Evolutionary conservation across 306 rosid genomes (phyloP).

Genomic region (Clitoria ternatea): DNA sequence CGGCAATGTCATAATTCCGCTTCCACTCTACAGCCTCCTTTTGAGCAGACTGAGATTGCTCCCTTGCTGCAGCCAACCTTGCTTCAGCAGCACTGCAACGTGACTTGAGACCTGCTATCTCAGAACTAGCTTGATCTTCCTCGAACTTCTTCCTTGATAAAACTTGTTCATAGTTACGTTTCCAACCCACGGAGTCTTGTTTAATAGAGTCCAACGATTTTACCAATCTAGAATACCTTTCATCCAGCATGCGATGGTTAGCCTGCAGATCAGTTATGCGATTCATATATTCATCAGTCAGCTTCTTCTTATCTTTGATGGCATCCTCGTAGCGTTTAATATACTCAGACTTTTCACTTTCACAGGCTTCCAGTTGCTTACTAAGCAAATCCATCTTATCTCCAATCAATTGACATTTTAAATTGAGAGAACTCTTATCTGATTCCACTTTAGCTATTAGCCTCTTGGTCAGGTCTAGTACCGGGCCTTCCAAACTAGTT

Average conservation of each 20-base stretch:
- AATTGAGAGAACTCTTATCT: slow-evolving; percentile 55
- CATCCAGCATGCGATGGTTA: slow-evolving; percentile 47
- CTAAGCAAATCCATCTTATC: slow-evolving; percentile 54
- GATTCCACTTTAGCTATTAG: slow-evolving; percentile 59
- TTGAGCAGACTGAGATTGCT: slow-evolving; percentile 73
- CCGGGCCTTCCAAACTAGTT: slow-evolving; percentile 73
- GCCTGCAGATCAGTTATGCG: slow-evolving; percentile 66
- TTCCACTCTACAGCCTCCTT: slow-evolving; percentile 93
- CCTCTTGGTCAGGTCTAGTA: slow-evolving; percentile 55
- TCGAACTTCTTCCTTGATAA: slow-evolving; percentile 58
- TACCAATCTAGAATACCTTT: slow-evolving; percentile 48
- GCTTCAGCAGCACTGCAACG: slow-evolving; percentile 72
- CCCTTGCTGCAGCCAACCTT: slow-evolving; percentile 78
- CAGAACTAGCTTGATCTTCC: slow-evolving; percentile 67
- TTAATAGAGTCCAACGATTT: slow-evolving; percentile 61
- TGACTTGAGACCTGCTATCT: slow-evolving; percentile 66
- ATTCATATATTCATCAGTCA: slow-evolving; percentile 63
- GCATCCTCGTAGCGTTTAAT: slow-evolving; percentile 71
- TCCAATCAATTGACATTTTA: slow-evolving; percentile 58
- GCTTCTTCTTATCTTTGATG: slow-evolving; percentile 57
- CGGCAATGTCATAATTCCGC: slow-evolving; percentile 67
- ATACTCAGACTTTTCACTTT: slow-evolving; percentile 66
- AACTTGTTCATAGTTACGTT: slow-evolving; percentile 55
- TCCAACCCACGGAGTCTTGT: slow-evolving; percentile 68
- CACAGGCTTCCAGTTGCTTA: slow-evolving; percentile 65